These are phyloP conservation scores for Septoria linicola DNA, from an alignment of 2,329 filamentous ascomycete species.

Conservation along the genomic window DNA sequence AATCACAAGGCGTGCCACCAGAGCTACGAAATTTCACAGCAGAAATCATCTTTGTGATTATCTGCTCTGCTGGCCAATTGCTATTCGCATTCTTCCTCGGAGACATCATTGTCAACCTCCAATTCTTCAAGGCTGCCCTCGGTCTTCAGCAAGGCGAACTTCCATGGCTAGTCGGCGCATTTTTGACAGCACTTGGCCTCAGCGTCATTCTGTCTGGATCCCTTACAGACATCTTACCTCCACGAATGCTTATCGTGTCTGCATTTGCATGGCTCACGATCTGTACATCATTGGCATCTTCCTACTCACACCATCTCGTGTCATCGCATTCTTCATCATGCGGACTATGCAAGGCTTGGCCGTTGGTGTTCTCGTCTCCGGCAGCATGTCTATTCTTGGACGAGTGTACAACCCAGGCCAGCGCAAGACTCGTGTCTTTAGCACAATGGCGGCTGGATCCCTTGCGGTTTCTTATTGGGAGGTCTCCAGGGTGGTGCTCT, in stretches of 20 bases:
- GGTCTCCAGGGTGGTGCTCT: conserved; percentile 46
- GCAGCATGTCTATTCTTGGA: conserved; percentile 41
- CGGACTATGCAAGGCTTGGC: conserved; percentile 42
- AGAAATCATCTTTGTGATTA: conserved; percentile 44
- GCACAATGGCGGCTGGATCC: conserved; percentile 40
- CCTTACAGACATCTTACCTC: conserved; percentile 45
- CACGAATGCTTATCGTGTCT: conserved; percentile 44
- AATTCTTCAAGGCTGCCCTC: conserved; percentile 40
- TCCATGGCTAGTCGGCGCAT: conserved; percentile 47
- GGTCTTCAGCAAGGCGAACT: conserved; percentile 43
- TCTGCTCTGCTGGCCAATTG: conserved; percentile 46
- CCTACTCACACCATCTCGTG: conserved; percentile 39
- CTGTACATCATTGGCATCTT: conserved; percentile 43
- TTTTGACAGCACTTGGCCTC: conserved; percentile 44
- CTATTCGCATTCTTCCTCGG: conserved; percentile 46
- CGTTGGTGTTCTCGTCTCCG: conserved; percentile 39
- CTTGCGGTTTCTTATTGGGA: conserved; percentile 41
- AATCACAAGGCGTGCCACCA: conserved; percentile 35
- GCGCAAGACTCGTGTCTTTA: conserved; percentile 42
- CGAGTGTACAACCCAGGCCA: conserved; percentile 42
- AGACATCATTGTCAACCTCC: conserved; percentile 44
- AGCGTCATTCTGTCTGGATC: conserved; percentile 43
- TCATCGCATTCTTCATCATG: conserved; percentile 41
- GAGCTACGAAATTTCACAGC: conserved; percentile 44
- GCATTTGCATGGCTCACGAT: conserved; percentile 45